Base-by-base conservation (phyloP, 1,139 yeast species). In the Scheffersomyces quercinus region DNA sequence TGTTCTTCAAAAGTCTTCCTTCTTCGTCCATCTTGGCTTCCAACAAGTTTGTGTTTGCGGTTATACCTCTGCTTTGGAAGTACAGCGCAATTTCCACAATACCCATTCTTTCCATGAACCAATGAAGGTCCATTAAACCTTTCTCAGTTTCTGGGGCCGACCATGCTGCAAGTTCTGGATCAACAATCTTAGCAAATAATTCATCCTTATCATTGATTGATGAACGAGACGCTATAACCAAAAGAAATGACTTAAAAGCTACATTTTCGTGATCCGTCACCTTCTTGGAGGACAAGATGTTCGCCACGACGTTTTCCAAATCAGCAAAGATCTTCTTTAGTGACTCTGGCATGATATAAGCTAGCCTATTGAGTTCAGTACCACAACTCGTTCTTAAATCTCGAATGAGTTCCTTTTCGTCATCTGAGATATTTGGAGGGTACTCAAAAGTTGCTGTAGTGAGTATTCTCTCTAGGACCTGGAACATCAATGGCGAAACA, bases 51-150 rank as follows among this genome's bases (percentile, higher is more conserved):
- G 96, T 85, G 26, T 75, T 68, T 2, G 91, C 89, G 1, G 88
- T 78, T 28, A 91, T 93, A 6, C 88, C 89, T 52, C 98, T 75
- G 12, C 81, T 78, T 51, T 85, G 84, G 65, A 95, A 91, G 59
- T 95, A 95, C 44, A 87, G 86, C 0, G 97, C 96, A 58, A 95
- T 93, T 60, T 83, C 83, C 3, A 90, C 98, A 42, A 95, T 88
- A 3, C 99, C 99, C 44, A 95, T 78, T 55, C 98, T 79, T 64
- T 91, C 98, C 97, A 93, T 91, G 56, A 95, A 95, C 97, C 98
- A 91, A 51, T 89, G 96, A 41, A 95, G 73, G 58, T 93, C 96
- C 62, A 84, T 74, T 33, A 93, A 69, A 0, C 97, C 98, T 56
- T 88, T 88, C 53, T 89, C 90, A 0, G 98, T 91, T 13, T 82